Evolutionary conservation across 305 asterid genomes (phyloP).

Genomic region (Stenogyne calaminthoides): DNA sequence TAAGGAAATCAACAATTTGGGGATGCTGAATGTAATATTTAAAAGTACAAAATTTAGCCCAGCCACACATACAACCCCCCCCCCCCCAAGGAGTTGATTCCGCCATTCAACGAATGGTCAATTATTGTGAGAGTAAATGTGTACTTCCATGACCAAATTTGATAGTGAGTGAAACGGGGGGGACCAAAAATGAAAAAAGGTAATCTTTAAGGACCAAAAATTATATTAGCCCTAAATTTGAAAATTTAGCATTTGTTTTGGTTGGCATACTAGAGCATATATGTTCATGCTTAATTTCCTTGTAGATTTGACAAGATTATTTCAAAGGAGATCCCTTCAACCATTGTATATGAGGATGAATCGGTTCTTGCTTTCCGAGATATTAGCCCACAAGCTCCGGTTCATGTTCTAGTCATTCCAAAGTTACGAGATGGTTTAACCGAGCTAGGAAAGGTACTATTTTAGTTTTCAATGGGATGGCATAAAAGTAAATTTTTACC

Average conservation of each 20-base stretch:
- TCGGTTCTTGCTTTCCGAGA: slow-evolving; percentile 91
- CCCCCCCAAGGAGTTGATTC: too few relatives aligned
- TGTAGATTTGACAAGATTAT: slow-evolving; percentile 91
- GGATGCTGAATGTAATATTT: too few relatives aligned
- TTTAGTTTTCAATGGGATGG: neutral
- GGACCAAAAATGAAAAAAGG: too few relatives aligned
- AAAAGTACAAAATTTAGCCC: too few relatives aligned
- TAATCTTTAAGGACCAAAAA: too few relatives aligned
- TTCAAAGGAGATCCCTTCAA: slow-evolving; percentile 84
- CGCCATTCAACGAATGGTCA: too few relatives aligned
- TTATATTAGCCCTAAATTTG: neutral
- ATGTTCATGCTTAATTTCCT: slow-evolving; percentile 17
- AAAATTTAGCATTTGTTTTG: neutral
- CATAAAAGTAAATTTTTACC: neutral
- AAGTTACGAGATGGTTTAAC: slow-evolving; percentile 86
- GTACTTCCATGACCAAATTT: fast-evolving
- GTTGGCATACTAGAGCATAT: neutral
- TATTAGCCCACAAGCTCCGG: slow-evolving; percentile 91
- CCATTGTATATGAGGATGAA: slow-evolving; percentile 87
- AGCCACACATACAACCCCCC: too few relatives aligned
- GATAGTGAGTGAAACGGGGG: too few relatives aligned
- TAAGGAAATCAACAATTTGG: too few relatives aligned
- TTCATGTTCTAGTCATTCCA: slow-evolving; percentile 87
- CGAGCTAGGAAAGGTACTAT: slow-evolving; percentile 71
- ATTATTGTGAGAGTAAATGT: too few relatives aligned